Base-by-base conservation (phyloP, 106 monocot genomes). In the Dendrobium officinale region DNA sequence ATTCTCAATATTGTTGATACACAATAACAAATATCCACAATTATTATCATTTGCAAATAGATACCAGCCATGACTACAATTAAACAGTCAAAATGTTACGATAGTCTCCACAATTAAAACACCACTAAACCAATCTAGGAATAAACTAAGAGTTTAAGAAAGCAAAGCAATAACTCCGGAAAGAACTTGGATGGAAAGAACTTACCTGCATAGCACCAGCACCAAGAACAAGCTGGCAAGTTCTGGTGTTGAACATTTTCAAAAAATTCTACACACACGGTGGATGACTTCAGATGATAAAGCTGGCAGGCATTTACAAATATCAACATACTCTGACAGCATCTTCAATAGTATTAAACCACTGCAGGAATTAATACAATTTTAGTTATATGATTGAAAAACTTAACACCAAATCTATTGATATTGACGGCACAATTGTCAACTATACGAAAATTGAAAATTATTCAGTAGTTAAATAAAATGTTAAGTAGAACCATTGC, bases 201-300 rank as follows among this genome's bases (percentile, higher is more conserved):
- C 41, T 24, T 68, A 98, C 97, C 97, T 98, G 97, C 97, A 98
- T 98, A 24, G 94, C 97, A 89, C 97, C 97, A 80, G 97, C 97
- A 78, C 97, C 97, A 83, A 98, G 94, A 88, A 98, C 92, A 86
- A 98, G 97, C 77, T 92, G 94, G 80, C 97, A 98, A 81, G 94
- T 92, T 64, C 92, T 82, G 19, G 89, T 95, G 80, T 98, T 98
- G 84, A 98, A 98, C 77, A 91, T 87, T 81, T 98, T 98, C 80
- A 98, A 81, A 76, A 76, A 98, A 84, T 84, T 98, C 97, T 29
- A 89, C 92, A n/a, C 73, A 92, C 92, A 83, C 97, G 94, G 48
- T 98, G 97, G 75, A 92, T 90, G 80, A 98, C 89, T 82, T 98
- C 97, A 79, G 94, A 86, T 72, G 94, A 91, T 51, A 98, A 83